Evolutionary conservation across 176 grass and related monocot genomes (phyloP), one percentile per base, ranked within the genome.

Genomic region (Oryza glumipatula): DNA sequence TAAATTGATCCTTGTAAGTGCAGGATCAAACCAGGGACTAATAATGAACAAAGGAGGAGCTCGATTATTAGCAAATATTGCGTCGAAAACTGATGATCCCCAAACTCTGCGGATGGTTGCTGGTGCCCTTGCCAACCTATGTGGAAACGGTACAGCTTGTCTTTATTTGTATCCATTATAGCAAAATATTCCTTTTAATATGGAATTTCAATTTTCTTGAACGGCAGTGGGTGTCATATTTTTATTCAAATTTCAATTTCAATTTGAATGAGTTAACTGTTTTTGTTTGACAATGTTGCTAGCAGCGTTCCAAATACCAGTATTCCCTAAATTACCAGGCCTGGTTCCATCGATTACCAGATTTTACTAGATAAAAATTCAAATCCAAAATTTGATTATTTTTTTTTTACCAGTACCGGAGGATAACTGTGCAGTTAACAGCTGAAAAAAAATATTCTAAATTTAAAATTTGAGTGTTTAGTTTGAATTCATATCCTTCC

Each of bases 81-180:
- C 89, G 71, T 82, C 69, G 46, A 92, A 90, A 90, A 95, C 89
- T 39, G 85, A 98, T 67, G 96, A 98, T 87, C 83, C 85, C 61
- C 96, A 95, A 87, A 98, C 96, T 77, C 86, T 98, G 80, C 77
- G 93, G 76, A 95, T 98, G 87, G 91, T 98, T 22, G 96, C 96
- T 72, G 96, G 96, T 28, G 96, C 93, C 77, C 79, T 98, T 84
- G 96, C 96, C 82, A 98, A 98, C 92, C 90, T 98, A 91, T 98
- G 96, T 80, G 96, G 93, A 84, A 98, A 98, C 83, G 96, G 96
- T 98, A 93, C 72, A 47, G 14, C 24, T 36, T 84, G 14, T 92
- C 16, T 46, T 79, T 67, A 52, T 49, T 49, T 23, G 1, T 11
- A 17, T 14, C 45, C 38, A 67, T 9, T 39, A 67, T 75, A 33